Conservation (phyloP, 768 basidiomycete genomes). For the Boletus sp. region DNA sequence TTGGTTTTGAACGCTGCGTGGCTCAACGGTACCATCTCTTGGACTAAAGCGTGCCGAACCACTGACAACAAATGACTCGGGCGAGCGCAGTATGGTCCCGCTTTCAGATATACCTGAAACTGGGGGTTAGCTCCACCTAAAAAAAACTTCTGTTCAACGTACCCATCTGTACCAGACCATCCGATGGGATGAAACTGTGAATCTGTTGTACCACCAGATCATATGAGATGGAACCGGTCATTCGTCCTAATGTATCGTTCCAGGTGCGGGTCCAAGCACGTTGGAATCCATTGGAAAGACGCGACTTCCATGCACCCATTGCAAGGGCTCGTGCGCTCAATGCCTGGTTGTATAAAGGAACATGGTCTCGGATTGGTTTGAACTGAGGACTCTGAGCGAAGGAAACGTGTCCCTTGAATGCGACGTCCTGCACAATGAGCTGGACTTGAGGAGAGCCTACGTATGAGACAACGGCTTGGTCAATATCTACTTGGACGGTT, state of each 20-base stretch:
- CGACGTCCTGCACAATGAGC: conserved; percentile 49
- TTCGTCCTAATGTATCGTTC: conserved; percentile 66
- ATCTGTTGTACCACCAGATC: conserved; percentile 49
- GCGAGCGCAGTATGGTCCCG: conserved; percentile 44
- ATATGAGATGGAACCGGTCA: conserved; percentile 55
- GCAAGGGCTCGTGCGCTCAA: conserved; percentile 39
- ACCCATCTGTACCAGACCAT: conserved; percentile 29
- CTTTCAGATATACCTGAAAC: conserved; percentile 24
- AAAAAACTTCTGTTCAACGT: conserved; percentile 3
- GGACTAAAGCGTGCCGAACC: conserved; percentile 60
- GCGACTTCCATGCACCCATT: conserved; percentile 63
- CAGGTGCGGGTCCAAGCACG: conserved; percentile 69
- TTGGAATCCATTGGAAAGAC: conserved; percentile 56
- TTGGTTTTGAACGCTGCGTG: conserved; percentile 48
- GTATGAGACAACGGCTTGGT: conserved; percentile 51
- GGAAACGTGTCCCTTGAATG: conserved; percentile 52
- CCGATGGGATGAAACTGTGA: conserved; percentile 39
- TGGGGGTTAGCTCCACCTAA: neutral
- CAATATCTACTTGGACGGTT: conserved; percentile 65
- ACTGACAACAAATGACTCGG: conserved; percentile 43
- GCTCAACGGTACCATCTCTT: conserved; percentile 50
- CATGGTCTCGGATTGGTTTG: conserved; percentile 10
- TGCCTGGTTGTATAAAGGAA: conserved; percentile 11
- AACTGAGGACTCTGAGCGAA: conserved; percentile 50
- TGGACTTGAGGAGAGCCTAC: conserved; percentile 50